Percentiles rank a stretch among this genome's conserved stretches.
Evolutionary conservation across 2,329 filamentous ascomycete species (phyloP).

Genomic region (Trichoderma breve): DNA sequence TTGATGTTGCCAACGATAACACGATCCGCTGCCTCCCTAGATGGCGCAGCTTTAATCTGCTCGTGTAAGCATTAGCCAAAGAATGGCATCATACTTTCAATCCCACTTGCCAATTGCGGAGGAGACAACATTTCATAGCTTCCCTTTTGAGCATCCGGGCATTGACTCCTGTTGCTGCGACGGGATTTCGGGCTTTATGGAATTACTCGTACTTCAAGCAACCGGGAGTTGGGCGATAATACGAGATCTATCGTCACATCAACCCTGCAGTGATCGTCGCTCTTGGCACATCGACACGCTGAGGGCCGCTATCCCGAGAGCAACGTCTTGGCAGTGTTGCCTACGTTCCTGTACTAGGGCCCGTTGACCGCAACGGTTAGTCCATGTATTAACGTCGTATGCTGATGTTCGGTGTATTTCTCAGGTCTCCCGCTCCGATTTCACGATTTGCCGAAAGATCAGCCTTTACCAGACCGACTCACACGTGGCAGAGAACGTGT

Average conservation of each 20-base stretch:
- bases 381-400: background rate
- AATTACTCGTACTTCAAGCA: background rate
- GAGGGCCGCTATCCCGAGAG: background rate
- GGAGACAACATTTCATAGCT: background rate
- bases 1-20: background rate
- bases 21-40: background rate
- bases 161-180: background rate
- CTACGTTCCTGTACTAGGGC: background rate
- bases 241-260: background rate
- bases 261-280: background rate
- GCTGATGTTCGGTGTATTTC: background rate
- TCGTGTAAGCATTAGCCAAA: background rate
- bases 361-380: background rate
- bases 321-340: background rate
- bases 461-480: background rate
- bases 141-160: background rate
- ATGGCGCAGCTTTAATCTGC: background rate
- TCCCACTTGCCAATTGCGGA: background rate
- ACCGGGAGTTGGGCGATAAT: background rate
- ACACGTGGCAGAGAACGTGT: background rate
- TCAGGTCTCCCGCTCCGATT: background rate
- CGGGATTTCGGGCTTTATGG: background rate
- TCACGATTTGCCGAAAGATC: background rate
- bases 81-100: background rate
- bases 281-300: background rate